These are phyloP conservation scores for Amoeboaphelidium protococcarum DNA, from an alignment of 371 early-diverging fungal genomes.

Conservation along the genomic window DNA sequence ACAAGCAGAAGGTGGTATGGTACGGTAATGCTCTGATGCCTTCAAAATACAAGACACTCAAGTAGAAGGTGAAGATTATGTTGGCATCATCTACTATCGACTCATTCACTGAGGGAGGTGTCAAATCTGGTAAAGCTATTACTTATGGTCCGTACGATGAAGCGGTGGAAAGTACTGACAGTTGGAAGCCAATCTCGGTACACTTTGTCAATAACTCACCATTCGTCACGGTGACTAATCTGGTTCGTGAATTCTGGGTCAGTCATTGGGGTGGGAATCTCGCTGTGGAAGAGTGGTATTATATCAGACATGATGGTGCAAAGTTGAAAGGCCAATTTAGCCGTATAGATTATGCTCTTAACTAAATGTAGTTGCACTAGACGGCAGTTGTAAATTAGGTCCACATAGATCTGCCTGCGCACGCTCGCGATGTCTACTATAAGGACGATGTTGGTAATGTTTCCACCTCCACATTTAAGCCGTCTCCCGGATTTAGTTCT, in stretches of 20 bases:
- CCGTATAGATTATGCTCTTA: conserved; percentile 26
- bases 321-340: conserved; percentile 42
- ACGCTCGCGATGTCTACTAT: conserved; percentile 47
- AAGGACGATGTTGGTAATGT: conserved; percentile 90
- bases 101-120: conserved; percentile 11
- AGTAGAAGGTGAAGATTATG: conserved; percentile 45
- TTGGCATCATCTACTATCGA: conserved; percentile 12
- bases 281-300: conserved; percentile 55
- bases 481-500: too few species aligned
- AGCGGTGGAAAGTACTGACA: conserved; percentile 11
- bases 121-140: conserved; percentile 24
- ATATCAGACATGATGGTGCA: conserved; percentile 53
- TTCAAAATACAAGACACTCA: conserved; percentile 31
- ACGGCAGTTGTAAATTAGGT: conserved; percentile 31
- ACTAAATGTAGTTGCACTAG: conserved; percentile 14
- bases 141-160: conserved; percentile 46
- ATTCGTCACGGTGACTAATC: conserved; percentile 30
- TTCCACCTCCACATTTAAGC: conserved; percentile 48
- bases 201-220: conserved; percentile 26
- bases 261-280: conserved; percentile 63
- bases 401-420: conserved; percentile 26
- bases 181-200: conserved; percentile 32
- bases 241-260: conserved; percentile 43
- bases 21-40: too few species aligned
- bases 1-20: conserved; percentile 32